Conservation (phyloP, 2,329 filamentous ascomycete genomes). For the Ophiocordyceps sinensis region DNA sequence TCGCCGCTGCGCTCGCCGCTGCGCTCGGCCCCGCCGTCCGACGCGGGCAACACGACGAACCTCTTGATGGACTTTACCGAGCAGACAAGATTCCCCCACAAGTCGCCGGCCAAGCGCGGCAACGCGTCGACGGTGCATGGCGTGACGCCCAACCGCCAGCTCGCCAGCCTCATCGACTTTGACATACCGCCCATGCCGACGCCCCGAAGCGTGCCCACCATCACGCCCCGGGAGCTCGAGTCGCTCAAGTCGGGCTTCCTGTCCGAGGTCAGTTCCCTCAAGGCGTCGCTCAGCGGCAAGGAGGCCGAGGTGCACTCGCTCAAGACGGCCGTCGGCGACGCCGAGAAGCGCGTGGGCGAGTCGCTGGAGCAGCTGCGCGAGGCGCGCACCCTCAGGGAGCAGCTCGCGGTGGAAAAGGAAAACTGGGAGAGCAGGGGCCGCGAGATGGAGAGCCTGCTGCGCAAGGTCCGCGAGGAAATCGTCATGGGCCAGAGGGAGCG, state of each 20-base stretch:
- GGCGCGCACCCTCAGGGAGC: slow-evolving; percentile 54
- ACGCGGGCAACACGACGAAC: slow-evolving; percentile 53
- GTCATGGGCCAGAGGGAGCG: slow-evolving; percentile 64
- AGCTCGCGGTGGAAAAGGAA: slow-evolving; percentile 59
- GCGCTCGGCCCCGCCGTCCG: slow-evolving; percentile 19
- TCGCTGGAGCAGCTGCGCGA: slow-evolving; percentile 73
- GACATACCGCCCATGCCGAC: slow-evolving; percentile 91
- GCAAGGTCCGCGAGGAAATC: slow-evolving; percentile 70
- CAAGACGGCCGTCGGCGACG: slow-evolving; percentile 76
- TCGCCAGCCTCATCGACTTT: slow-evolving; percentile 55
- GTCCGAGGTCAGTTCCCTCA: slow-evolving; percentile 88
- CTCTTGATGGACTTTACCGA: slow-evolving; percentile 81
- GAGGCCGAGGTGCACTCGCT: slow-evolving; percentile 82
- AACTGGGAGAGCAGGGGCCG: slow-evolving; percentile 74
- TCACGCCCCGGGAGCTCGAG: slow-evolving; percentile 86
- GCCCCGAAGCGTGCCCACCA: slow-evolving; percentile 76
- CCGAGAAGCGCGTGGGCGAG: slow-evolving; percentile 82
- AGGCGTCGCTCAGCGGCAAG: slow-evolving; percentile 79
- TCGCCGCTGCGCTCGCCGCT: no score
- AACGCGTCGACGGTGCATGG: slow-evolving; percentile 12
- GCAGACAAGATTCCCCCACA: slow-evolving; percentile 37
- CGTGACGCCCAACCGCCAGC: slow-evolving; percentile 34
- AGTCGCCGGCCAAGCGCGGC: slow-evolving; percentile 30
- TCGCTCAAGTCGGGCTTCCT: slow-evolving; percentile 81
- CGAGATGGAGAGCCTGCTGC: slow-evolving; percentile 73